phyloP scores from a whole-genome alignment of 805 yeast species.

The Starmerella bombicola region DNA sequence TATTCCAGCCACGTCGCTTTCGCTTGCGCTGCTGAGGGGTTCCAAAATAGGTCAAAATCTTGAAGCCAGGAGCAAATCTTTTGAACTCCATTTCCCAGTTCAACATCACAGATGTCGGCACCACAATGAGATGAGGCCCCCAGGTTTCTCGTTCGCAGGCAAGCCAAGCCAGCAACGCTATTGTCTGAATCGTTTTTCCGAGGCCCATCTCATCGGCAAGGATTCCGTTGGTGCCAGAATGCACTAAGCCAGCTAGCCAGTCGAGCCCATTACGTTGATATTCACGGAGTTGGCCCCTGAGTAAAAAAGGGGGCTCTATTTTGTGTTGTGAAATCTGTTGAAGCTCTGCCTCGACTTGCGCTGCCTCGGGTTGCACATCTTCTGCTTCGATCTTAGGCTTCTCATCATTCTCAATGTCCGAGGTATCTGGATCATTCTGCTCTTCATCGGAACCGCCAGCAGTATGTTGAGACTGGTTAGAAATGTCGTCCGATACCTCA shows the following conservation, averaged over 20 bases:
- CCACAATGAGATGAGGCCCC: constrained; percentile 97
- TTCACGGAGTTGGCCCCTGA: constrained; percentile 73
- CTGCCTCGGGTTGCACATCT: constrained; percentile 4
- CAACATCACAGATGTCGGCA: constrained; percentile 92
- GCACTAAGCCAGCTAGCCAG: constrained; percentile 91
- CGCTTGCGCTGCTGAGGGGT: constrained; percentile 93
- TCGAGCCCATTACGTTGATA: constrained; percentile 94
- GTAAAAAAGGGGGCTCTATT: constrained; percentile 53
- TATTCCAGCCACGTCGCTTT: constrained; percentile 95
- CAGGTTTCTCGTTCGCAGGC: constrained; percentile 90
- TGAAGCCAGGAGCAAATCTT: constrained; percentile 95
- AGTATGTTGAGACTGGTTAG: constrained; percentile 7
- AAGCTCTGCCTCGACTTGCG: constrained; percentile 3
- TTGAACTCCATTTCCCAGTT: constrained; percentile 99
- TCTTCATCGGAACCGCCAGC: constrained; percentile 16
- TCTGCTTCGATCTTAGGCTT: not conserved
- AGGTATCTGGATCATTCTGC: constrained; percentile 14
- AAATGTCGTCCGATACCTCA: constrained; percentile 22
- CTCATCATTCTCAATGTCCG: not conserved
- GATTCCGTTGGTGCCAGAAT: constrained; percentile 88
- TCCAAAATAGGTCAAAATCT: constrained; percentile 90
- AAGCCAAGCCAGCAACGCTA: constrained; percentile 67
- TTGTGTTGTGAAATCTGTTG: constrained; percentile 9
- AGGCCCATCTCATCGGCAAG: constrained; percentile 98
- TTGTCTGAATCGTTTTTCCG: constrained; percentile 92